Evolutionary conservation across 1,284 basidiomycete genomes (phyloP).

Genomic region (Rhodofomes roseus): DNA sequence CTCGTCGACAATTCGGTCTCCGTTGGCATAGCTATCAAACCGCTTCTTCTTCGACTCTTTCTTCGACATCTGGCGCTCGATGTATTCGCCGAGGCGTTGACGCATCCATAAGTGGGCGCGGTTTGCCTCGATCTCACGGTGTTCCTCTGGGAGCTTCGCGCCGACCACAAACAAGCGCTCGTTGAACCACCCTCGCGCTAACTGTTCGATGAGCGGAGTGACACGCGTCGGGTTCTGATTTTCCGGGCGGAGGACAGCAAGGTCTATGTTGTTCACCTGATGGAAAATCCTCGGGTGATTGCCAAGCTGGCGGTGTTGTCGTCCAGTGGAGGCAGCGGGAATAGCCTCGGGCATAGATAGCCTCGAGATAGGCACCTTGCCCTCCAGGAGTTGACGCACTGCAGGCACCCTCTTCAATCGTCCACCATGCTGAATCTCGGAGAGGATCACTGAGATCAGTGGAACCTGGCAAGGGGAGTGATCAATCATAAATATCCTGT

Average conservation of each 20-base stretch:
- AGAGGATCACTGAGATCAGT: neutral
- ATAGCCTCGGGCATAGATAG: neutral
- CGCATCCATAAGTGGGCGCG: slow-evolving; percentile 7
- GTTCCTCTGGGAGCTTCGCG: slow-evolving; percentile 20
- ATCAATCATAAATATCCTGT: neutral
- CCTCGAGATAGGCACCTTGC: neutral
- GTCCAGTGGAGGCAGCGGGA: neutral
- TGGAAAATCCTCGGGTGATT: too few species aligned
- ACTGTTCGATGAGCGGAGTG: slow-evolving; percentile 49
- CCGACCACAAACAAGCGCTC: slow-evolving; percentile 54
- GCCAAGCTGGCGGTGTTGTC: too few species aligned
- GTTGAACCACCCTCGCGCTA: slow-evolving; percentile 47
- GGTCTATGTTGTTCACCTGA: slow-evolving; percentile 41
- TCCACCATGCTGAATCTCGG: neutral
- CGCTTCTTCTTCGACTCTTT: slow-evolving; percentile 1
- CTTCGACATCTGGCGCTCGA: slow-evolving; percentile 1
- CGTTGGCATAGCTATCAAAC: neutral
- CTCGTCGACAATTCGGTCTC: slow-evolving; percentile 10
- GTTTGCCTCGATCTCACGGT: slow-evolving; percentile 6
- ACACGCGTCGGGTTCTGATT: slow-evolving; percentile 56
- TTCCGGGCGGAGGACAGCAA: slow-evolving; percentile 48
- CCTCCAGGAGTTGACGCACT: neutral
- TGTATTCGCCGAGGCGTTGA: slow-evolving; percentile 8
- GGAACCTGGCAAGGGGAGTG: slow-evolving; percentile 4
- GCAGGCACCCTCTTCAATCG: neutral